phyloP scores from a whole-genome alignment of 1,284 basidiomycete species.

The Peniophora sp. region DNA sequence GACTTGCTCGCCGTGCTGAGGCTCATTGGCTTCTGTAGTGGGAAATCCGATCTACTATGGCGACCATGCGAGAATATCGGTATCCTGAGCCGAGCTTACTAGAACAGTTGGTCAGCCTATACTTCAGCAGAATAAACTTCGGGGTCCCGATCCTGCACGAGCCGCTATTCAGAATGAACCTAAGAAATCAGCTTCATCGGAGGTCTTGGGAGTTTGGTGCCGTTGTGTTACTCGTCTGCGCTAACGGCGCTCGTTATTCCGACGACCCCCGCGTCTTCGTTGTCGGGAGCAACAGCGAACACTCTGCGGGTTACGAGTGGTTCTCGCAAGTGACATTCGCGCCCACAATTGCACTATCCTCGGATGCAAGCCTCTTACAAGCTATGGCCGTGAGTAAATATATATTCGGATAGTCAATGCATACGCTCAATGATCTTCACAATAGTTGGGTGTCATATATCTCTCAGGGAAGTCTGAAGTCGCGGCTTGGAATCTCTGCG shows the following conservation, averaged over 20 bases:
- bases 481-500: conserved; percentile 40
- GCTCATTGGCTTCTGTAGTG: conserved; percentile 7
- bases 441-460: conserved; percentile 24
- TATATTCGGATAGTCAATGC: background rate
- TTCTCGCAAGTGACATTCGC: conserved; percentile 54
- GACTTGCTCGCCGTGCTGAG: background rate
- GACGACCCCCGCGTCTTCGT: conserved; percentile 57
- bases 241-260: conserved; percentile 60
- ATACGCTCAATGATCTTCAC: background rate
- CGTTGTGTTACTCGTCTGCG: conserved; percentile 67
- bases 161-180: conserved; percentile 56
- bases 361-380: conserved; percentile 42
- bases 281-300: conserved; percentile 31
- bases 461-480: conserved; percentile 37
- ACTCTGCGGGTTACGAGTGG: conserved; percentile 69
- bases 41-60: conserved; percentile 18
- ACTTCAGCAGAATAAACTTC: conserved; percentile 55
- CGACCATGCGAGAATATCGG: conserved; percentile 19
- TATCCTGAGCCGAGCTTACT: conserved; percentile 62
- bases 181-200: conserved; percentile 48
- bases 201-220: conserved; percentile 56
- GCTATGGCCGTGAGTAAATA: conserved; percentile 18
- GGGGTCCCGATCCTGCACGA: conserved; percentile 72
- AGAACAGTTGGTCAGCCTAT: conserved; percentile 51
- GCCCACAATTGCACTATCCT: conserved; percentile 48